Conservation (phyloP, 169 alveolate species). For the Cryptosporidium sp. region DNA sequence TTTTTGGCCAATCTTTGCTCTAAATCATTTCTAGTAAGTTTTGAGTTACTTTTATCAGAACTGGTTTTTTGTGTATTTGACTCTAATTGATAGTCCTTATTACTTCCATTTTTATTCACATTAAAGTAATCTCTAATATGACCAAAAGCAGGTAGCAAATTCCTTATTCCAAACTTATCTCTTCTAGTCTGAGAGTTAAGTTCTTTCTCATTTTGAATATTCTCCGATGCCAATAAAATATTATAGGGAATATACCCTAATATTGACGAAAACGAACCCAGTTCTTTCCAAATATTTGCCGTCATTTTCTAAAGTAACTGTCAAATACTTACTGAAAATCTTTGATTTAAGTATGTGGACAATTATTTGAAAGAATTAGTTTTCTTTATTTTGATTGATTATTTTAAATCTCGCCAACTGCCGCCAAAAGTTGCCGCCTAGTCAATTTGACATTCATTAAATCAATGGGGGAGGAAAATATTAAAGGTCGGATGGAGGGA, state of each 20-base stretch:
- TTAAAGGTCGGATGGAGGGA: not conserved
- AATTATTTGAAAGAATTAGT: not conserved
- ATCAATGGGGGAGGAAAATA: not conserved
- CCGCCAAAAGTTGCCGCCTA: not conserved
- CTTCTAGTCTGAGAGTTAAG: not conserved
- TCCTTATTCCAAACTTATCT: slow-evolving; percentile 25
- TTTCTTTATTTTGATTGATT: not conserved
- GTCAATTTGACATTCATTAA: not conserved
- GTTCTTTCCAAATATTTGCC: slow-evolving; percentile 32
- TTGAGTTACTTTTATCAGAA: not conserved
- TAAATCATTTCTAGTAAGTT: slow-evolving; percentile 49
- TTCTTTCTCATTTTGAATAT: not conserved
- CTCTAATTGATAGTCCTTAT: not conserved
- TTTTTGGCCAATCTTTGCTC: slow-evolving; percentile 42
- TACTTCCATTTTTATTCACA: not conserved
- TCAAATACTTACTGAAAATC: not conserved
- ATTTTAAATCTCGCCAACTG: not conserved
- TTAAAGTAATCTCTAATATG: slow-evolving; percentile 23
- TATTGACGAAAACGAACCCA: slow-evolving; percentile 34
- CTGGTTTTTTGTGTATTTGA: not conserved
- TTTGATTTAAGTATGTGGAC: not conserved
- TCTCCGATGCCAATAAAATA: slow-evolving; percentile 39
- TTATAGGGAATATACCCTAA: slow-evolving; percentile 41
- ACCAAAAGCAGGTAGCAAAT: slow-evolving; percentile 32
- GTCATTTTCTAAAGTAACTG: not conserved